phyloP scores from a whole-genome alignment of 2,329 filamentous ascomycete genomes.

The Sclerotinia nivalis region DNA sequence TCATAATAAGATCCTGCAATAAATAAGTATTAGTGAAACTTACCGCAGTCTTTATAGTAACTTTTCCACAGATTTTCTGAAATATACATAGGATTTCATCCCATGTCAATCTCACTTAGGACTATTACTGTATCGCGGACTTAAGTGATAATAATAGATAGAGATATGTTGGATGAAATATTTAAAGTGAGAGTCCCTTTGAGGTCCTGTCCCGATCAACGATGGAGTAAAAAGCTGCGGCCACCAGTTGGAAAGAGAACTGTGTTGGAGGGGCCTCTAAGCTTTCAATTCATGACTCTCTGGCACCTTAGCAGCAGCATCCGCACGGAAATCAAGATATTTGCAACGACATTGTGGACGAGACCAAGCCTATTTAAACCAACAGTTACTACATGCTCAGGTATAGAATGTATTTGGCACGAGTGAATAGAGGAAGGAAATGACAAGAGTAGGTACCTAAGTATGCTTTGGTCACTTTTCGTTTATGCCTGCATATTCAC shows the following conservation, averaged over 20 bases:
- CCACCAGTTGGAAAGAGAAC: neutral
- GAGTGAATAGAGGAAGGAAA: neutral
- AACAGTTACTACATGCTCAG: neutral
- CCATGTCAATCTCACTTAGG: too few species aligned
- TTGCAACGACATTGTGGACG: neutral
- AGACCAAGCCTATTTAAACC: neutral
- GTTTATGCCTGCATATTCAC: neutral
- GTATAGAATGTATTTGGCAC: neutral
- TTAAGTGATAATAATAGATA: neutral
- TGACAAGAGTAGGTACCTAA: too few species aligned
- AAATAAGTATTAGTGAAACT: too few species aligned
- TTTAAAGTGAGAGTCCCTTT: accelerated
- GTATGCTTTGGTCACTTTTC: neutral
- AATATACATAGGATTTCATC: neutral
- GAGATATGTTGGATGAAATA: too few species aligned
- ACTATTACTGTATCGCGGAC: neutral
- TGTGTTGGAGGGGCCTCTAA: too few species aligned
- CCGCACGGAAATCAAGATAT: neutral
- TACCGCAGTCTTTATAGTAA: too few species aligned
- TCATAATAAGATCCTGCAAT: too few species aligned
- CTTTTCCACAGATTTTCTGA: neutral
- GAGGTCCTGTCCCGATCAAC: too few species aligned
- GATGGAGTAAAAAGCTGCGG: accelerated
- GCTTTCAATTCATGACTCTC: neutral
- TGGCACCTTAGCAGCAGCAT: neutral